Conservation (phyloP, 306 rosid genomes). For the Vigna mungo region DNA sequence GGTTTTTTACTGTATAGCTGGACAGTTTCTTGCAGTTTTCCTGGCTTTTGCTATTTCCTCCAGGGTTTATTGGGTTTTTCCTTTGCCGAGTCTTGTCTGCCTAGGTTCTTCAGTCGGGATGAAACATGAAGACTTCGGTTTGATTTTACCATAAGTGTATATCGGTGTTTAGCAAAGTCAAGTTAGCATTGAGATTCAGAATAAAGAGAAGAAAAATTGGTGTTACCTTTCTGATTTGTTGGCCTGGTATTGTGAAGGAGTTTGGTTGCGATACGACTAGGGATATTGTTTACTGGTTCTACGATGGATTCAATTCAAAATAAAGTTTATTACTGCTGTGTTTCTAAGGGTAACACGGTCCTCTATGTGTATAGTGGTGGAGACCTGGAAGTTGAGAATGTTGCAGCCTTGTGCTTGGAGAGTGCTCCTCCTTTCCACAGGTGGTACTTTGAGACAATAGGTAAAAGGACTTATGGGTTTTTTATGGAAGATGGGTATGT, state of each 20-base stretch:
- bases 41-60: conserved; percentile 47
- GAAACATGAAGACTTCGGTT: conserved; percentile 32
- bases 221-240: conserved; percentile 21
- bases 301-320: conserved; percentile 67
- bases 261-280: conserved; percentile 37
- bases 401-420: conserved; percentile 74
- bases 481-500: conserved; percentile 74
- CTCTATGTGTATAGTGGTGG: conserved; percentile 66
- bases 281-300: conserved; percentile 21
- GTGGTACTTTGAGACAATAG: conserved; percentile 84
- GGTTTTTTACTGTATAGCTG: conserved; percentile 51
- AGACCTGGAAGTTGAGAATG: conserved; percentile 61
- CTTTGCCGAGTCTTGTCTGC: conserved; percentile 45
- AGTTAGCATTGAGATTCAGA: conserved; percentile 32
- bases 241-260: conserved; percentile 34
- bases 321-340: conserved; percentile 78
- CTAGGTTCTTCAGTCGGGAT: conserved; percentile 40
- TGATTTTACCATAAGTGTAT: conserved; percentile 10
- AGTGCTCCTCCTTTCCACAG: conserved; percentile 72
- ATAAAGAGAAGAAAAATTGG: conserved; percentile 24
- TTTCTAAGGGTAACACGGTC: conserved; percentile 62
- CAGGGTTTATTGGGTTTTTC: conserved; percentile 46
- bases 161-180: conserved; percentile 12
- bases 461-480: conserved; percentile 73
- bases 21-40: conserved; percentile 43